Percentiles rank a stretch among this genome's conserved stretches.
Evolutionary conservation across 495 filamentous ascomycete species (phyloP).

Genomic region (Polyplosphaeria fusca): DNA sequence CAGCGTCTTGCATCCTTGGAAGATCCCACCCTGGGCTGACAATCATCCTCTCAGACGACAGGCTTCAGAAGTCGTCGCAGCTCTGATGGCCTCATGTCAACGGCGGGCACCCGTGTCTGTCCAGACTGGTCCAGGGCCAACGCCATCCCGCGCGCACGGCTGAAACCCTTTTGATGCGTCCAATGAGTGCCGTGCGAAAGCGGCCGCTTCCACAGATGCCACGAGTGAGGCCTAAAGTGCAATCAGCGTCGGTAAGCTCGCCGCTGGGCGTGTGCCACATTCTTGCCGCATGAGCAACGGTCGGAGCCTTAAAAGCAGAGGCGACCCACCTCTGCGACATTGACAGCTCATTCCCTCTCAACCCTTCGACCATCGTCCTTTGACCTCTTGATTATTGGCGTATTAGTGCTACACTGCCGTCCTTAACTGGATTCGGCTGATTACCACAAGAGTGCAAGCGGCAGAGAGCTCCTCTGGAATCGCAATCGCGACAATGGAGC

Average conservation of each 20-base stretch:
- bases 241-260: not conserved
- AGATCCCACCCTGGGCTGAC: too few relatives aligned
- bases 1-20: too few relatives aligned
- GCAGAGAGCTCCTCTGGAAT: too few relatives aligned
- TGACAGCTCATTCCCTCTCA: not conserved
- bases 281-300: not conserved
- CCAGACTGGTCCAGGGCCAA: not conserved
- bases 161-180: not conserved
- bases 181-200: not conserved
- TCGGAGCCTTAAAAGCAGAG: not conserved
- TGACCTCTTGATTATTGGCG: not conserved
- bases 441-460: not conserved
- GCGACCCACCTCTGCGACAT: not conserved
- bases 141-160: not conserved
- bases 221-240: not conserved
- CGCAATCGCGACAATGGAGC: constrained; percentile 3
- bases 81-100: not conserved
- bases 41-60: too few relatives aligned
- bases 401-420: not conserved
- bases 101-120: not conserved
- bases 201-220: not conserved
- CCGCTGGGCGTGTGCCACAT: not conserved
- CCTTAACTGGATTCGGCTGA: not conserved
- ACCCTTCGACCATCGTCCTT: not conserved
- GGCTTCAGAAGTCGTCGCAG: too few relatives aligned